Conservation (phyloP, 108 stramenopile species). For the Cyclostephanos invisitatus region DNA sequence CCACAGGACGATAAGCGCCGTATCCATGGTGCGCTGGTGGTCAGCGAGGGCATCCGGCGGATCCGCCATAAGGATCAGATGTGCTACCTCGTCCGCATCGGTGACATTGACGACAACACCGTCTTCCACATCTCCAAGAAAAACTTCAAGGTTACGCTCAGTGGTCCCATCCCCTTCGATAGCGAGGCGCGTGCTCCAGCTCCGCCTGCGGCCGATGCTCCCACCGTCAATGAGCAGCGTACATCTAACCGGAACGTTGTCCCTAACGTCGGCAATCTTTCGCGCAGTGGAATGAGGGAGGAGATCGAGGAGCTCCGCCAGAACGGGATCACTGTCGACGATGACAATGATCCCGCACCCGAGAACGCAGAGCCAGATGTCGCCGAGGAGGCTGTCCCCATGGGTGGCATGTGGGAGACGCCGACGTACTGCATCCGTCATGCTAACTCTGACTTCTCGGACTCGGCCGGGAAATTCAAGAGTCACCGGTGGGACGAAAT, state of each 20-base stretch:
- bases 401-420: no score
- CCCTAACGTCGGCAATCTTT: no score
- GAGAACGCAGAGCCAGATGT: no score
- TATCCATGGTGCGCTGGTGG: no score
- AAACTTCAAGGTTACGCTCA: slow-evolving; percentile 2
- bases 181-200: background rate
- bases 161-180: background rate
- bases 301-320: slow-evolving; percentile 9
- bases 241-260: no score
- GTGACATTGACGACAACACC: background rate
- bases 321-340: slow-evolving; percentile 3
- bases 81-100: slow-evolving; percentile 4
- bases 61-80: background rate
- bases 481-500: no score
- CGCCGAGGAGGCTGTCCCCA: no score
- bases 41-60: background rate
- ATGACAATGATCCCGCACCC: slow-evolving; percentile 12
- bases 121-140: slow-evolving; percentile 10
- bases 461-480: no score
- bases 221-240: background rate
- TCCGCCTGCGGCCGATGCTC: background rate
- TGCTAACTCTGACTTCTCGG: no score
- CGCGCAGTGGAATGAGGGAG: background rate
- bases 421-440: no score
- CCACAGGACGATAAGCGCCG: background rate